Conservation (phyloP, 2,329 filamentous ascomycete species). For the Pleurostoma richardsiae region DNA sequence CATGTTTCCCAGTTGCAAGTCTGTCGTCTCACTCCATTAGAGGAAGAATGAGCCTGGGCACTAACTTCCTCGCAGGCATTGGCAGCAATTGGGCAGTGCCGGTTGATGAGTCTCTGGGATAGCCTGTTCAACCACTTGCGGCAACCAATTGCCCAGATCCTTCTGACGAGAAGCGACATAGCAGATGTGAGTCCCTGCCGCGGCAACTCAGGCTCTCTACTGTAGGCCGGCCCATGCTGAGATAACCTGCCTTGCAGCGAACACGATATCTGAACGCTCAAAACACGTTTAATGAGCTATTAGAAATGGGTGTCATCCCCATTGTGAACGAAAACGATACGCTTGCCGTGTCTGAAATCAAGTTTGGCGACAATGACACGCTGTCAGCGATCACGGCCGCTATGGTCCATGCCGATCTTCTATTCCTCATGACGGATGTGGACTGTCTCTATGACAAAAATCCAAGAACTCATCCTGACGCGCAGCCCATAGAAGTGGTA, state of each 20-base stretch:
- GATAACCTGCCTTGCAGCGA: conserved; percentile 41
- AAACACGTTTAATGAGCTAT: conserved; percentile 84
- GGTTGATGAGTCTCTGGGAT: conserved; percentile 94
- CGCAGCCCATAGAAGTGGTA: conserved; percentile 85
- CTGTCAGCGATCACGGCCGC: conserved; percentile 93
- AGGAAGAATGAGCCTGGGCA: too few relatives aligned
- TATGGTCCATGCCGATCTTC: conserved; percentile 93
- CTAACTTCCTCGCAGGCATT: conserved; percentile 53
- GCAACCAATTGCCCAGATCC: conserved; percentile 90
- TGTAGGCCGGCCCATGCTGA: too few relatives aligned
- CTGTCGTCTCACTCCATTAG: conserved; percentile 11
- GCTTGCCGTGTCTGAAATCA: conserved; percentile 93
- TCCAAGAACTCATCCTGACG: conserved; percentile 77
- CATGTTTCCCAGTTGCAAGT: conserved; percentile 84
- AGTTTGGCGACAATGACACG: conserved; percentile 98
- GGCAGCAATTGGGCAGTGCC: conserved; percentile 92
- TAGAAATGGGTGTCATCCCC: conserved; percentile 93
- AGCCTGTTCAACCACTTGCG: conserved; percentile 81
- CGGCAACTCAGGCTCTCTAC: background rate
- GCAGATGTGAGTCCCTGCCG: conserved; percentile 63
- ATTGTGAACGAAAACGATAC: conserved; percentile 99
- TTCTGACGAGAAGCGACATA: conserved; percentile 93
- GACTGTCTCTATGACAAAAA: conserved; percentile 98
- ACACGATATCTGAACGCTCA: conserved; percentile 95
- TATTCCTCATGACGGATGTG: conserved; percentile 98